phyloP scores from a whole-genome alignment of 2,329 filamentous ascomycete genomes.

The Aspergillus carbonarius region DNA sequence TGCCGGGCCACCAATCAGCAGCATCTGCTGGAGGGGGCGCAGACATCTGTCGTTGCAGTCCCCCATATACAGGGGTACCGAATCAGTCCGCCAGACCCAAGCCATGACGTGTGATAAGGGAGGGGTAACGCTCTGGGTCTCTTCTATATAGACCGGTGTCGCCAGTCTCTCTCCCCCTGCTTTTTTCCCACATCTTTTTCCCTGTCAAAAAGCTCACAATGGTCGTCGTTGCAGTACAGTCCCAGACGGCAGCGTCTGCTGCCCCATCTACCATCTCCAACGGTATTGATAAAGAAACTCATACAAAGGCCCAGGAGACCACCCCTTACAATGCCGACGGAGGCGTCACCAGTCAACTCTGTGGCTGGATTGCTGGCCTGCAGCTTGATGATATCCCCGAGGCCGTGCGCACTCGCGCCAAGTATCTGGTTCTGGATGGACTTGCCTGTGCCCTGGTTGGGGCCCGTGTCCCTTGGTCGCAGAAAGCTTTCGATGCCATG shows the following conservation, averaged over 20 bases:
- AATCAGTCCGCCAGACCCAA: too few relatives aligned
- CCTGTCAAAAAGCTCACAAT: not conserved
- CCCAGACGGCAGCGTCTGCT: not conserved
- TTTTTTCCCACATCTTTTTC: too few relatives aligned
- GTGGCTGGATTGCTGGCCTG: slow-evolving; percentile 9
- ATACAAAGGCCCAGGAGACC: not conserved
- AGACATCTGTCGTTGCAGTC: too few relatives aligned
- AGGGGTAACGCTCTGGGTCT: too few relatives aligned
- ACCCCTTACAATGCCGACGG: not conserved
- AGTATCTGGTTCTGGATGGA: slow-evolving; percentile 48
- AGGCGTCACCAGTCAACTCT: slow-evolving; percentile 8
- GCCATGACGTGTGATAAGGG: too few relatives aligned
- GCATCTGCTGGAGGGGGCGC: too few relatives aligned
- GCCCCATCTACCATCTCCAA: not conserved
- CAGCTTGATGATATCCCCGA: slow-evolving; percentile 31
- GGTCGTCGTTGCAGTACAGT: not conserved
- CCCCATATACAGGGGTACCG: too few relatives aligned
- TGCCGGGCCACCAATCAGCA: too few relatives aligned
- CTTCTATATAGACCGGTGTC: too few relatives aligned
- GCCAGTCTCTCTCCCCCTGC: too few relatives aligned
- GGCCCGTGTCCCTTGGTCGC: slow-evolving; percentile 44
- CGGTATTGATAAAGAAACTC: not conserved
- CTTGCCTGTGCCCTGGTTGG: slow-evolving; percentile 44
- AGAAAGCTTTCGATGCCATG: slow-evolving; percentile 35
- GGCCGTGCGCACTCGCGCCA: slow-evolving; percentile 34